Evolutionary conservation across 108 stramenopile genomes (phyloP).

Genomic region (Nitzschia sp.): DNA sequence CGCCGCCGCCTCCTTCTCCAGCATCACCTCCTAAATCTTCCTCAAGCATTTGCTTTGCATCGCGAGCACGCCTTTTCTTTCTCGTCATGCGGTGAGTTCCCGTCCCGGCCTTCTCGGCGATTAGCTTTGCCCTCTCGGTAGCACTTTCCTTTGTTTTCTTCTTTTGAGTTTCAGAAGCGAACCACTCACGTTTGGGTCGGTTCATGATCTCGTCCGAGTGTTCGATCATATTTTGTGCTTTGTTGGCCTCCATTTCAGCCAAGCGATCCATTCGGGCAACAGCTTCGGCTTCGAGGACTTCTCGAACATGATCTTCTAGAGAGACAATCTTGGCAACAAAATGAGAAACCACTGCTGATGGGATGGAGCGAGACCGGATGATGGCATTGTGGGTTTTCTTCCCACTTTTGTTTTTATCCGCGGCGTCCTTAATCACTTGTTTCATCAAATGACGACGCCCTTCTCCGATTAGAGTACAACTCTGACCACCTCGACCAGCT

Average conservation of each 20-base stretch:
- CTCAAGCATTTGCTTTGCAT: conserved; percentile 46
- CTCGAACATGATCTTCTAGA: conserved; percentile 69
- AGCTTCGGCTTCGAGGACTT: conserved; percentile 82
- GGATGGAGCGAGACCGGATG: conserved; percentile 83
- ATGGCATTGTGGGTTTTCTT: conserved; percentile 21
- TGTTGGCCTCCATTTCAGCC: conserved; percentile 83
- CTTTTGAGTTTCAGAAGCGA: conserved; percentile 58
- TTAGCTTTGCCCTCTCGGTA: conserved; percentile 60
- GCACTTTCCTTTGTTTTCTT: conserved; percentile 60
- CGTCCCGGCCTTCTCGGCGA: conserved; percentile 75
- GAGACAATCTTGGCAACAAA: conserved; percentile 85
- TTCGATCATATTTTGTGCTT: conserved; percentile 81
- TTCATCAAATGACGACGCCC: conserved; percentile 87
- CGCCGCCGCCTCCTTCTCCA: conserved; percentile 38
- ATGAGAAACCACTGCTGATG: conserved; percentile 69
- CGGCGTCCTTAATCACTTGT: conserved; percentile 84
- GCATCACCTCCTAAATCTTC: conserved; percentile 43
- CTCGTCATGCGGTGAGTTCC: conserved; percentile 86
- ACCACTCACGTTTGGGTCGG: conserved; percentile 83
- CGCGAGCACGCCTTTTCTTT: conserved; percentile 81
- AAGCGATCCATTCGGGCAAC: conserved; percentile 83
- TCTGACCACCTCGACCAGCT: conserved; percentile 89
- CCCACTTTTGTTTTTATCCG: conserved; percentile 45
- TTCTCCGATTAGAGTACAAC: conserved; percentile 94
- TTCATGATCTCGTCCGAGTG: conserved; percentile 72